Percentiles rank a stretch among this genome's conserved stretches.
These are phyloP conservation scores for Corchorus capsularis DNA, from an alignment of 345 rosid genomes.

Conservation along the genomic window DNA sequence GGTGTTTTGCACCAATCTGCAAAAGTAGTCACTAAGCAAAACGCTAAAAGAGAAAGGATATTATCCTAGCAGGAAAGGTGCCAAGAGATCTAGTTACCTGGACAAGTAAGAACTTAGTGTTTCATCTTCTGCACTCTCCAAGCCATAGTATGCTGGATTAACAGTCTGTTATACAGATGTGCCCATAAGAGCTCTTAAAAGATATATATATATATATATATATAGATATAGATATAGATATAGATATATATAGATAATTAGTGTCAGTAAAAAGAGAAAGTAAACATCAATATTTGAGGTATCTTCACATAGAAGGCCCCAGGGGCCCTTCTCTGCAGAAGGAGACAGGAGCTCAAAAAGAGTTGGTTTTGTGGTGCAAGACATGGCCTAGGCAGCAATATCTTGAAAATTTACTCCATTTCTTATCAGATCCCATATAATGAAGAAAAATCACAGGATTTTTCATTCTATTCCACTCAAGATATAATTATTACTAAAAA, in stretches of 20 bases:
- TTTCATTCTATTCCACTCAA: neutral
- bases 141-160: conserved; percentile 95
- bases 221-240: no score
- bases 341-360: neutral
- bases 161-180: conserved; percentile 57
- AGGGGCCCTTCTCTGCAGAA: neutral
- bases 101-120: conserved; percentile 75
- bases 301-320: neutral
- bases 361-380: neutral
- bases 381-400: neutral
- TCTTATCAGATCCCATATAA: neutral
- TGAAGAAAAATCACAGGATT: neutral
- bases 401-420: neutral
- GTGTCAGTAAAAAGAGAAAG: neutral
- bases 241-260: conserved; percentile 3
- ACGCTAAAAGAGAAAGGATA: neutral
- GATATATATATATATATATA: no score
- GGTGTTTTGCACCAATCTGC: conserved; percentile 85
- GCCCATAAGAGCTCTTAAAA: neutral
- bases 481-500: neutral
- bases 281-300: neutral
- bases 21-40: conserved; percentile 16
- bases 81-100: conserved; percentile 48
- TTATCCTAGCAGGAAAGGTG: conserved; percentile 14
- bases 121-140: conserved; percentile 76